These are phyloP conservation scores for Eimeria maxima DNA, from an alignment of 169 alveolate genomes.

Conservation along the genomic window DNA sequence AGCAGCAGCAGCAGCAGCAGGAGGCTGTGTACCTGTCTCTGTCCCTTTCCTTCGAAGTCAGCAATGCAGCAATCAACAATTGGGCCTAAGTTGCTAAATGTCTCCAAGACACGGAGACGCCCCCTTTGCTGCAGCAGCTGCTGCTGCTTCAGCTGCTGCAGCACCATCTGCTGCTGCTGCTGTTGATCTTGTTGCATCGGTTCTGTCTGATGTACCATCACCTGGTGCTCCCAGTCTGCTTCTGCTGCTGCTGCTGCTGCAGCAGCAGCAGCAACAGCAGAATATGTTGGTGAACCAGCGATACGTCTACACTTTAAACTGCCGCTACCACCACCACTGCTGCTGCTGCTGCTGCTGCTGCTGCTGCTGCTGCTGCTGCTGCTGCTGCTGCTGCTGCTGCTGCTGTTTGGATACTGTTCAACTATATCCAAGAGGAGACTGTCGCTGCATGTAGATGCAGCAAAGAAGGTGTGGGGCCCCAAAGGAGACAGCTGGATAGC, in stretches of 20 bases:
- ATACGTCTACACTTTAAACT: not conserved
- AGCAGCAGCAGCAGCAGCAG: conserved; percentile 70
- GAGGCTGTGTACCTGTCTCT: conserved; percentile 58
- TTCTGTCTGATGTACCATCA: too few species aligned
- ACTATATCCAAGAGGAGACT: conserved; percentile 4
- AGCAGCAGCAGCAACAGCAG: not conserved
- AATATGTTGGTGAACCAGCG: not conserved
- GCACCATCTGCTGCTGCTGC: not conserved
- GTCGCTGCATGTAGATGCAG: conserved; percentile 61
- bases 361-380: conserved; percentile 14
- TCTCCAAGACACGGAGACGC: conserved; percentile 40
- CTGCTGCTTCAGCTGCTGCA: conserved; percentile 9
- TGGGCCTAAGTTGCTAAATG: conserved; percentile 56
- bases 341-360: not conserved
- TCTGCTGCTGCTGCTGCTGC: conserved; percentile 12
- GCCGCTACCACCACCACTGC: not conserved
- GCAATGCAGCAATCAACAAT: conserved; percentile 74
- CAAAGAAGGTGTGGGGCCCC: conserved; percentile 44
- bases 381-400: not conserved
- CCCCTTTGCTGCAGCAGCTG: conserved; percentile 52
- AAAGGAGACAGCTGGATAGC: conserved; percentile 40
- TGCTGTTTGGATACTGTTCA: not conserved
- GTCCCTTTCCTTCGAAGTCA: conserved; percentile 59
- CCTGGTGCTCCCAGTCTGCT: too few species aligned
- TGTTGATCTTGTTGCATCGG: too few species aligned